Evolutionary conservation across 73 alveolate genomes (phyloP).

Genomic region (Uronychia setigera): DNA sequence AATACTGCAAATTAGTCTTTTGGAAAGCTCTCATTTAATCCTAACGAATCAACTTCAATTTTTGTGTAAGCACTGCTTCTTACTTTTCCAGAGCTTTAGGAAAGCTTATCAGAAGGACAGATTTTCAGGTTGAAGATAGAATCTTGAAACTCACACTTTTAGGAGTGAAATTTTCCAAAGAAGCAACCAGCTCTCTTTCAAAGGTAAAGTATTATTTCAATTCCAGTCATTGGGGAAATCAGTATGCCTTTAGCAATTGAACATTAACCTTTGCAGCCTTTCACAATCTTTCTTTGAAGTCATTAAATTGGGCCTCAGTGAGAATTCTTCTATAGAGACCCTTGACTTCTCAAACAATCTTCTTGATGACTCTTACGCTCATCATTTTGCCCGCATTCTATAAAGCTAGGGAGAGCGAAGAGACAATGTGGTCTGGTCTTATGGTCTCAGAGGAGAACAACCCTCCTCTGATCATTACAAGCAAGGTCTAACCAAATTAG

Average conservation of each 20-base stretch:
- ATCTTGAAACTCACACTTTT: not conserved
- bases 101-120: not conserved
- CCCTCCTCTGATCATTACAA: slow-evolving; percentile 61
- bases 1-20: not conserved
- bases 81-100: not conserved
- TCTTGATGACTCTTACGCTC: slow-evolving; percentile 45
- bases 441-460: slow-evolving; percentile 69
- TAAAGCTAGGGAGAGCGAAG: slow-evolving; percentile 69
- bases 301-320: slow-evolving; percentile 10
- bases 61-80: not conserved
- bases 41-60: not conserved
- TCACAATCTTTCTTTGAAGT: slow-evolving; percentile 4
- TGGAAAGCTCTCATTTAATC: not conserved
- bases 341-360: slow-evolving; percentile 63
- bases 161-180: not conserved
- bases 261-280: not conserved
- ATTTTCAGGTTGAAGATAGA: not conserved
- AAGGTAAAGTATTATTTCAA: not conserved
- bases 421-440: slow-evolving; percentile 73
- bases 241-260: not conserved
- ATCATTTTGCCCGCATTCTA: slow-evolving; percentile 56
- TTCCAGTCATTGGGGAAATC: not conserved
- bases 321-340: slow-evolving; percentile 17
- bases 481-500: slow-evolving; percentile 55
- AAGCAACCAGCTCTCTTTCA: no score